Percentiles rank a stretch among this genome's conserved stretches.
phyloP scores from a whole-genome alignment of 192 early-diverging fungal genomes.

The Coemansia sp. region DNA sequence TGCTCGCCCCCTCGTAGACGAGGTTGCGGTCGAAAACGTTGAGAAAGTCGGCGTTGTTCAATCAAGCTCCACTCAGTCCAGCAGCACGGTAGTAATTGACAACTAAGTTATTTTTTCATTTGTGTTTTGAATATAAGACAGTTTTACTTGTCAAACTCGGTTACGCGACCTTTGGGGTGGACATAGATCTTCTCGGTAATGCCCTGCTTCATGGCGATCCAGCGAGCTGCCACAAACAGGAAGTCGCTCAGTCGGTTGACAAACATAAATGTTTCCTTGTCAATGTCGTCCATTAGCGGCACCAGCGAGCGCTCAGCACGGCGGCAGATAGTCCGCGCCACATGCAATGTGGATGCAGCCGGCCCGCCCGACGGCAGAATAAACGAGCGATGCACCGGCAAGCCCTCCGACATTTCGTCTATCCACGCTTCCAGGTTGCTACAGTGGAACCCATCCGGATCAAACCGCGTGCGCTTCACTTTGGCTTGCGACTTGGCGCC shows the following conservation, averaged over 20 bases:
- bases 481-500: slow-evolving; percentile 56
- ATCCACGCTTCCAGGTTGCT: slow-evolving; percentile 79
- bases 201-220: slow-evolving; percentile 68
- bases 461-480: slow-evolving; percentile 74
- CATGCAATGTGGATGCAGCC: slow-evolving; percentile 76
- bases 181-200: slow-evolving; percentile 76
- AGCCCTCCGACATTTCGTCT: slow-evolving; percentile 65
- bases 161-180: slow-evolving; percentile 32
- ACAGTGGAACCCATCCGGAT: slow-evolving; percentile 62
- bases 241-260: slow-evolving; percentile 76
- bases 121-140: too few relatives aligned
- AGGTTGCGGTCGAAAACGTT: too few relatives aligned
- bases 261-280: slow-evolving; percentile 30
- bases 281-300: slow-evolving; percentile 59
- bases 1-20: too few relatives aligned
- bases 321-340: slow-evolving; percentile 80
- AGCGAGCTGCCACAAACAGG: slow-evolving; percentile 85
- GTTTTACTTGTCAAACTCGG: slow-evolving; percentile 38
- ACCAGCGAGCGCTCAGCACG: slow-evolving; percentile 81
- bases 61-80: too few relatives aligned
- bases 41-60: too few relatives aligned
- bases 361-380: slow-evolving; percentile 91
- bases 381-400: slow-evolving; percentile 78
- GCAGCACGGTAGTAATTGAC: too few relatives aligned
- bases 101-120: too few relatives aligned